Evolutionary conservation across 305 asterid species (phyloP).

Genomic region (Solanum hybrid): DNA sequence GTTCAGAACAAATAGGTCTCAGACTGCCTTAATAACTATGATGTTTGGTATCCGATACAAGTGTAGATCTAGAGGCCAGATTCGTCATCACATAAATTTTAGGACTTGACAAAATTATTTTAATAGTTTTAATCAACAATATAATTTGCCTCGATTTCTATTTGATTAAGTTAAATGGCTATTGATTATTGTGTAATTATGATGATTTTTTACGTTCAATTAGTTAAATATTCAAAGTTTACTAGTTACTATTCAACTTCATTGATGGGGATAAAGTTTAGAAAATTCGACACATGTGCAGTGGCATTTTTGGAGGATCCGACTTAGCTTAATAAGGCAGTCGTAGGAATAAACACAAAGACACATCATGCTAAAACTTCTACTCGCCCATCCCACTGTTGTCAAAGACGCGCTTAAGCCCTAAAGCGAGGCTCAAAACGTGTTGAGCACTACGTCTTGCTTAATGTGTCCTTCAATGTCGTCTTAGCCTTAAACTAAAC

Average conservation of each 20-base stretch:
- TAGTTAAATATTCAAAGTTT: not conserved
- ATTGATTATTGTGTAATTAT: not conserved
- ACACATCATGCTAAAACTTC: not conserved
- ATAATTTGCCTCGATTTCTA: not conserved
- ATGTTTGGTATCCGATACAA: not conserved
- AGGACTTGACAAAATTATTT: not conserved
- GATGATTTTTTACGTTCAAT: not conserved
- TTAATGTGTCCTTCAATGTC: not conserved
- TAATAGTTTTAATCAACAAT: not conserved
- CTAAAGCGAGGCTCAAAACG: not conserved
- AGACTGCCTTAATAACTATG: not conserved
- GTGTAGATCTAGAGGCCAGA: not conserved
- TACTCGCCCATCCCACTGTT: not conserved
- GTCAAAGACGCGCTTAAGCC: not conserved
- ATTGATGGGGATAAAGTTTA: not conserved
- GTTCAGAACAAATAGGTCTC: not conserved
- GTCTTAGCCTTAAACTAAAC: not conserved
- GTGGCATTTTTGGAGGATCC: not conserved
- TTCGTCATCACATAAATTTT: not conserved
- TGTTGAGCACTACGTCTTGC: not conserved
- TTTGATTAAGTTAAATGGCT: not conserved
- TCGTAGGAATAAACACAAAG: not conserved
- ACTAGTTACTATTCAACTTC: not conserved
- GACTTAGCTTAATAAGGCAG: not conserved
- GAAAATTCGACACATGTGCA: not conserved